Base-by-base conservation (phyloP, 306 rosid genomes). In the Oemleria cerasiformis region DNA sequence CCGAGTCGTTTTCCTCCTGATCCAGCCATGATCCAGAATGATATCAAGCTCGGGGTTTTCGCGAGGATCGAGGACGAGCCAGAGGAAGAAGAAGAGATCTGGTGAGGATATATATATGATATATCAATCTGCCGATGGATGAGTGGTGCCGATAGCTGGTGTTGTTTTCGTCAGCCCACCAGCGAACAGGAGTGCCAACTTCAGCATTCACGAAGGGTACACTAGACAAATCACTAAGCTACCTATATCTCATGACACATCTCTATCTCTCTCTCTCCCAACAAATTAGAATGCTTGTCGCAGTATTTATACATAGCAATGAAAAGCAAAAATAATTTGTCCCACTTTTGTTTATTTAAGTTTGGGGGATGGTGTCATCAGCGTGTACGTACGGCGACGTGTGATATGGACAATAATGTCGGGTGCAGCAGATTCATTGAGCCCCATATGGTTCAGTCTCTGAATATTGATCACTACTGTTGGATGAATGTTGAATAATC, bases 221-320 rank as follows among this genome's bases (percentile, higher is more conserved):
- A 86, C 83, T 80, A 71, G 73, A 75, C 67, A 68, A 75, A 49
- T 70, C 87, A 86, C 92, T 81, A 85, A 65, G 59, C 55, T 50
- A 41, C 20, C 56, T 55, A 50, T 30, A 30, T 30, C 36, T 30
- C 36, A 30, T 30, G 2, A 30, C 36, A 30, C 36, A 30, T 30
- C 36, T 30, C 36, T 30, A 30, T 30, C 36, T 30, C 21, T 49
- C 60, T 5, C 53, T 16, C 1, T 20, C 16, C 54, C 36, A 65
- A 19, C 58, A 53, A n/a, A n/a, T n/a, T 53, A 16, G 21, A n/a
- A 50, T 17, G 56, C 23, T 50, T 30, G 36, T 30, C 19, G 56
- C 56, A 50, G 21, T 17, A 50, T 16, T 17, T 50, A 30, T 50
- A 7, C 8, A 17, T 15, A 5, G 11, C 9, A 67, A 13, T 20